These are phyloP conservation scores for Aechmea fasciata DNA, from an alignment of 176 grass and related monocot species.

Conservation along the genomic window DNA sequence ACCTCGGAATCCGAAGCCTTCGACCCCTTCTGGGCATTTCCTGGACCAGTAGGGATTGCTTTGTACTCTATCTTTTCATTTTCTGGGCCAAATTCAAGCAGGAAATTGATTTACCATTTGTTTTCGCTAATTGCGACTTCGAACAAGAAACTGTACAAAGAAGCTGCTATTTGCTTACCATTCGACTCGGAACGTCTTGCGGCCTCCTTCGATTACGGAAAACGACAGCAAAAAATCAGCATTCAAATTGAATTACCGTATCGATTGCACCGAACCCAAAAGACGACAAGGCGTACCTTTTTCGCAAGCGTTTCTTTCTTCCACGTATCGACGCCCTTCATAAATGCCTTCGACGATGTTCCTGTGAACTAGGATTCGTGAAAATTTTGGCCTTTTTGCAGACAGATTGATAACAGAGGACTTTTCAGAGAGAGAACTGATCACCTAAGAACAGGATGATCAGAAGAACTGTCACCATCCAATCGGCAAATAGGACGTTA, in stretches of 20 bases:
- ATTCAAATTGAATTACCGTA: not conserved
- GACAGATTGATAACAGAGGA: no score
- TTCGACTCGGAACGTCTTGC: constrained; percentile 40
- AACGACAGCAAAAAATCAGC: not conserved
- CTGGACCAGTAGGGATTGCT: constrained; percentile 58
- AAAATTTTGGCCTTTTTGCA: not conserved
- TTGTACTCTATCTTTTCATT: constrained; percentile 48
- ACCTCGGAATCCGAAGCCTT: constrained; percentile 47
- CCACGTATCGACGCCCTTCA: constrained; percentile 89
- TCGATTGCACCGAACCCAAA: not conserved
- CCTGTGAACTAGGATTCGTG: constrained; percentile 21
- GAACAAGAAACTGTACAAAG: not conserved
- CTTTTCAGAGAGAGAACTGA: not conserved
- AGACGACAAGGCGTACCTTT: constrained; percentile 34
- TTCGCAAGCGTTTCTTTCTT: constrained; percentile 72
- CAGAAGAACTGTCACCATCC: constrained; percentile 83
- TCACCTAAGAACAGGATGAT: constrained; percentile 81
- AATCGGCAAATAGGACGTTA: constrained; percentile 81
- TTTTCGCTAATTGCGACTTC: not conserved
- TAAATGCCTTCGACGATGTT: constrained; percentile 82
- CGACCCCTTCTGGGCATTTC: constrained; percentile 22
- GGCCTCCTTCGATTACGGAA: constrained; percentile 39
- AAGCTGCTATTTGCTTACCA: constrained; percentile 28
- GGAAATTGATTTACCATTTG: constrained; percentile 16
- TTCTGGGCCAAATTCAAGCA: constrained; percentile 21